phyloP scores from a whole-genome alignment of 352 stramenopile species.

The Stephanocyclus meneghinianus region DNA sequence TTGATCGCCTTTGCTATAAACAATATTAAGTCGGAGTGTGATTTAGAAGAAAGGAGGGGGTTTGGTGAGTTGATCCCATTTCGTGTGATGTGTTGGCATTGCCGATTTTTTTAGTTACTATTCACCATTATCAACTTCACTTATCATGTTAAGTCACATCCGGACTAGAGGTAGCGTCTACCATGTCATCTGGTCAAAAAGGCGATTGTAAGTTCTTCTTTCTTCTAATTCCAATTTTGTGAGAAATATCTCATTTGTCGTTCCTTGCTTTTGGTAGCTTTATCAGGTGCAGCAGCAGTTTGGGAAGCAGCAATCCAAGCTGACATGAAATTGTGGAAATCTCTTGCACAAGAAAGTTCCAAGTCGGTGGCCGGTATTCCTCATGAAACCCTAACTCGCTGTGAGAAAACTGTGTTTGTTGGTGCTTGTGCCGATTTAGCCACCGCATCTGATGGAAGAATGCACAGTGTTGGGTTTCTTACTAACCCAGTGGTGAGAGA shows the following conservation, averaged over 20 bases:
- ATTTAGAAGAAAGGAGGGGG: conserved; percentile 27
- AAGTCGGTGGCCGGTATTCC: conserved; percentile 32
- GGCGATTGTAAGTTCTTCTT: conserved; percentile 3
- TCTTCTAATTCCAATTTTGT: neutral
- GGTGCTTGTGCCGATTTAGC: conserved; percentile 21
- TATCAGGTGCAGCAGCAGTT: conserved; percentile 22
- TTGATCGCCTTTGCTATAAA: conserved; percentile 28
- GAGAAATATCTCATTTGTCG: neutral
- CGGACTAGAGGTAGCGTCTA: conserved; percentile 31
- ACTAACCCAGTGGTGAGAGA: conserved; percentile 26
- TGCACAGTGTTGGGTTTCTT: conserved; percentile 30
- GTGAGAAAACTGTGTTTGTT: conserved; percentile 32
- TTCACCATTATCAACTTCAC: neutral
- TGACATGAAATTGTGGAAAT: conserved; percentile 39
- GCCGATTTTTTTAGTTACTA: neutral
- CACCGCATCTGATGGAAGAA: conserved; percentile 8
- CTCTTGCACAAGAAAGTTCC: conserved; percentile 26
- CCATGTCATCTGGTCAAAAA: conserved; percentile 22
- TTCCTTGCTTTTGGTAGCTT: conserved; percentile 8
- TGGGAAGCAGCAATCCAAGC: conserved; percentile 31
- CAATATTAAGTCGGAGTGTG: conserved; percentile 30
- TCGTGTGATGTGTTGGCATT: neutral
- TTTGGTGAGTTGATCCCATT: conserved; percentile 9
- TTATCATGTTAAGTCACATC: conserved; percentile 7
- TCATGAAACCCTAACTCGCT: conserved; percentile 24